Percentiles rank a stretch among this genome's conserved stretches.
Conservation (phyloP, 2,329 filamentous ascomycete genomes). For the Diaporthe helianthi region DNA sequence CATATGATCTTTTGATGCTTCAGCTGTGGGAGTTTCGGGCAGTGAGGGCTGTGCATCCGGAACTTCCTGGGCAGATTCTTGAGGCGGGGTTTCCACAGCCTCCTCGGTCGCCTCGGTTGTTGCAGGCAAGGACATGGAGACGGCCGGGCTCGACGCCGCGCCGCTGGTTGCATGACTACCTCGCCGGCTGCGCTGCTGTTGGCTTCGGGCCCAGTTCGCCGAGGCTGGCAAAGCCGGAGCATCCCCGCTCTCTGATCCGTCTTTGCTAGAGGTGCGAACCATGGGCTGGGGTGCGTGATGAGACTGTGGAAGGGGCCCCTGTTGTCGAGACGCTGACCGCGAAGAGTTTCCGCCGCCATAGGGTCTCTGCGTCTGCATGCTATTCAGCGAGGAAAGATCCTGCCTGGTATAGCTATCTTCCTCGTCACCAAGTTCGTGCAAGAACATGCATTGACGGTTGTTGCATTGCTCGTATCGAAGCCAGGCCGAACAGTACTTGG, state of each 20-base stretch:
- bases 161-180: conserved; percentile 83
- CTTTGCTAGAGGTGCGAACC: conserved; percentile 78
- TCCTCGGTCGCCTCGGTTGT: conserved; percentile 59
- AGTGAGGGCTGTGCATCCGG: conserved; percentile 42
- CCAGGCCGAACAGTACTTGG: conserved; percentile 98
- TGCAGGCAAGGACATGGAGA: conserved; percentile 64
- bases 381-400: conserved; percentile 94
- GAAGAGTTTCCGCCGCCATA: conserved; percentile 58
- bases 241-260: conserved; percentile 77
- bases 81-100: conserved; percentile 45
- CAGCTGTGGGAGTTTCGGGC: conserved; percentile 39
- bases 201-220: conserved; percentile 86
- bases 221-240: conserved; percentile 91
- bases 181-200: conserved; percentile 70
- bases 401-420: conserved; percentile 96
- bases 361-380: conserved; percentile 79
- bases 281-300: conserved; percentile 65
- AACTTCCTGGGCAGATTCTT: conserved; percentile 39
- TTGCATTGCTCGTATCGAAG: conserved; percentile 92
- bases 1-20: conserved; percentile 30
- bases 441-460: conserved; percentile 96
- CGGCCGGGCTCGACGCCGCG: conserved; percentile 81
- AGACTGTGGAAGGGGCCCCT: conserved; percentile 48
- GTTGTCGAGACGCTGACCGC: conserved; percentile 61
- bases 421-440: conserved; percentile 98